Evolutionary conservation across 208 protist genomes (phyloP).

Genomic region (Leishmania aethiopica): DNA sequence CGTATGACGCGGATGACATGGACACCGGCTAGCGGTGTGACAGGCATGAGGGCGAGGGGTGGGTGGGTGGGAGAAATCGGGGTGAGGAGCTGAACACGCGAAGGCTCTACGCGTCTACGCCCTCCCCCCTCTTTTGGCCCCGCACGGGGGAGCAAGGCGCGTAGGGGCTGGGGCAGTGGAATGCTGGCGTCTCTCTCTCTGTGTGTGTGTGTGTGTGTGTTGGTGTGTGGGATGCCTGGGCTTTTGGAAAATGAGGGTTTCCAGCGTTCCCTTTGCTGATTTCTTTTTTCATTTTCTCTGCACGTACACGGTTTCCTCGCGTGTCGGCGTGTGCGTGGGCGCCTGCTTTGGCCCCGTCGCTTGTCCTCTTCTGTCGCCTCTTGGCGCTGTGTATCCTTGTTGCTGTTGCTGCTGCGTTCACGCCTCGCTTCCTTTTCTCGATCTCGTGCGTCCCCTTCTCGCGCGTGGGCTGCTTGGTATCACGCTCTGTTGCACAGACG

Average conservation of each 20-base stretch:
- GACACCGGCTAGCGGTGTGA: slow-evolving; percentile 29
- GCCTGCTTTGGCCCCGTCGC: background rate
- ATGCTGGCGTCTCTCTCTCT: background rate
- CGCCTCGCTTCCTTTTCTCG: background rate
- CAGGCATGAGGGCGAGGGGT: background rate
- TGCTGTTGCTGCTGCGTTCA: background rate
- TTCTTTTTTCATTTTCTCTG: background rate
- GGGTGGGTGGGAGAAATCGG: background rate
- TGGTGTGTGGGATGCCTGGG: background rate
- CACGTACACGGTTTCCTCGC: background rate
- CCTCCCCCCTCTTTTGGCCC: background rate
- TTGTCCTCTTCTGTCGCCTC: background rate
- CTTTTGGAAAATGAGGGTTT: background rate
- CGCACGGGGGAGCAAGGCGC: background rate
- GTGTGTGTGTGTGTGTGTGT: background rate
- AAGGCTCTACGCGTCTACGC: background rate
- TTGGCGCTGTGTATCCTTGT: background rate
- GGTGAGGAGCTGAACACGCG: background rate
- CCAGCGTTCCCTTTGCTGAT: background rate
- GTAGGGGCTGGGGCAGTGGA: background rate
- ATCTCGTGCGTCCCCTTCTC: background rate
- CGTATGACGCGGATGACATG: slow-evolving; percentile 81
- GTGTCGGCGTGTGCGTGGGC: background rate
- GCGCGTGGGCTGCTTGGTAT: background rate
- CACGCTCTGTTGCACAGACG: background rate